phyloP scores from a whole-genome alignment of 148 eudicot genomes.

The Agrostemma githago region DNA sequence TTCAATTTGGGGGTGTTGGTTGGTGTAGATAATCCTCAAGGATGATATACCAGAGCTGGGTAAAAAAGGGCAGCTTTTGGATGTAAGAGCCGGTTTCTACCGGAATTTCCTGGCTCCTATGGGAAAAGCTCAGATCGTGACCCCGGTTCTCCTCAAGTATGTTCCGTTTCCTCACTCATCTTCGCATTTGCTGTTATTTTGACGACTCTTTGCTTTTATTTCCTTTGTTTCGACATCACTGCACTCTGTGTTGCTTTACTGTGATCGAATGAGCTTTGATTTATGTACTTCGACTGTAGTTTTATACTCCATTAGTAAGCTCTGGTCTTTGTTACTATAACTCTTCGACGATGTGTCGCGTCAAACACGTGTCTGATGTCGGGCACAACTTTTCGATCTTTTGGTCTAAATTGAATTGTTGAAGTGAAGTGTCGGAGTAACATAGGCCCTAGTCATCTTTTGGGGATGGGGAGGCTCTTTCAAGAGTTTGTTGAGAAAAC shows the following conservation, averaged over 20 bases:
- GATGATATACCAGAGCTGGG: constrained; percentile 78
- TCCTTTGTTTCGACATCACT: neutral
- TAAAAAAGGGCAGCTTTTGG: constrained; percentile 68
- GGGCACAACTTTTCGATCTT: no score
- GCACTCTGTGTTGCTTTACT: neutral
- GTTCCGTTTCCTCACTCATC: neutral
- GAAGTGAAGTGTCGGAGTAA: no score
- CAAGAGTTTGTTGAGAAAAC: neutral
- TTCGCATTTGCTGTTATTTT: neutral
- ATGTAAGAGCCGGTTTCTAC: constrained; percentile 80
- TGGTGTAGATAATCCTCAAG: constrained; percentile 67
- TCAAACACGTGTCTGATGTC: no score
- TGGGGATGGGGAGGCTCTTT: no score
- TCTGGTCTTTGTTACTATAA: no score
- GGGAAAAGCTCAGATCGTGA: constrained; percentile 80
- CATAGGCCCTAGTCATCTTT: no score
- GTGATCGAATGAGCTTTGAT: neutral
- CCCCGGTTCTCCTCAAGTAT: constrained; percentile 65
- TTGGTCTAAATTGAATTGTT: no score
- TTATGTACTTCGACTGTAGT: no score
- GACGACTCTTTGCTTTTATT: neutral
- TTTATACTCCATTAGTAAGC: no score
- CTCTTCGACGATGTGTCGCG: no score
- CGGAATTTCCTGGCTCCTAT: constrained; percentile 66
- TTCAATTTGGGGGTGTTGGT: neutral